Conservation (phyloP, 2,329 filamentous ascomycete genomes). For the Alternaria ethzedia region DNA sequence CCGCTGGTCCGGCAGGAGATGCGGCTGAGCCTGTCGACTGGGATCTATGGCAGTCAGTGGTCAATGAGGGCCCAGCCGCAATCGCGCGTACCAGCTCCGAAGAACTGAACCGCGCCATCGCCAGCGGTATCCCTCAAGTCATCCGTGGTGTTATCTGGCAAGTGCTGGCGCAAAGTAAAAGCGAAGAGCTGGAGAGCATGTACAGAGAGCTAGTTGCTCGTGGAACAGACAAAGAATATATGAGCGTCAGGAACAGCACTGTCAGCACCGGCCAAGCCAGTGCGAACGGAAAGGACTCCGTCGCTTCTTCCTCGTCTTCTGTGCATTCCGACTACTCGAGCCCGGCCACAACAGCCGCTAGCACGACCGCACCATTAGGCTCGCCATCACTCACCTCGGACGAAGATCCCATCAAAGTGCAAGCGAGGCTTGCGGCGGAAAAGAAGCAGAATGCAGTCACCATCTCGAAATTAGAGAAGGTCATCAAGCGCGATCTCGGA, state of each 20-base stretch:
- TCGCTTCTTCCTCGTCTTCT: constrained; percentile 82
- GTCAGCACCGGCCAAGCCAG: constrained; percentile 56
- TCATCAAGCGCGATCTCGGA: constrained; percentile 88
- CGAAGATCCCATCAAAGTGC: constrained; percentile 70
- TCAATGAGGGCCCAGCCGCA: constrained; percentile 90
- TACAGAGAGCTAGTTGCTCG: constrained; percentile 82
- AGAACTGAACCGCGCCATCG: constrained; percentile 88
- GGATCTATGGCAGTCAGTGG: constrained; percentile 96
- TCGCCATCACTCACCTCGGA: constrained; percentile 64
- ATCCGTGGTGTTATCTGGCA: constrained; percentile 99
- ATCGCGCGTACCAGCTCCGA: constrained; percentile 87
- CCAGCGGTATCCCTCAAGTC: constrained; percentile 89
- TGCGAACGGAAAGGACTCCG: constrained; percentile 68
- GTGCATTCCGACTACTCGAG: constrained; percentile 78
- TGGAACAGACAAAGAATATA: constrained; percentile 77
- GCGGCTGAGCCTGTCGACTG: constrained; percentile 81
- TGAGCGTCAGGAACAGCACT: constrained; percentile 31
- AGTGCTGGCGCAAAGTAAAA: constrained; percentile 93
- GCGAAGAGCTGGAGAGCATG: constrained; percentile 83
- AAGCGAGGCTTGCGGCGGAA: constrained; percentile 68
- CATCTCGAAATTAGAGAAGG: constrained; percentile 85
- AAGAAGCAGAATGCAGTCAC: constrained; percentile 76
- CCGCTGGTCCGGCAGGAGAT: constrained; percentile 76
- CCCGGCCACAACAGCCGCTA: constrained; percentile 60
- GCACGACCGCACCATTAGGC: constrained; percentile 38